Percentiles rank a stretch among this genome's conserved stretches.
These are phyloP conservation scores for Tolypocladium capitatum DNA, from an alignment of 2,329 filamentous ascomycete species.

Conservation along the genomic window DNA sequence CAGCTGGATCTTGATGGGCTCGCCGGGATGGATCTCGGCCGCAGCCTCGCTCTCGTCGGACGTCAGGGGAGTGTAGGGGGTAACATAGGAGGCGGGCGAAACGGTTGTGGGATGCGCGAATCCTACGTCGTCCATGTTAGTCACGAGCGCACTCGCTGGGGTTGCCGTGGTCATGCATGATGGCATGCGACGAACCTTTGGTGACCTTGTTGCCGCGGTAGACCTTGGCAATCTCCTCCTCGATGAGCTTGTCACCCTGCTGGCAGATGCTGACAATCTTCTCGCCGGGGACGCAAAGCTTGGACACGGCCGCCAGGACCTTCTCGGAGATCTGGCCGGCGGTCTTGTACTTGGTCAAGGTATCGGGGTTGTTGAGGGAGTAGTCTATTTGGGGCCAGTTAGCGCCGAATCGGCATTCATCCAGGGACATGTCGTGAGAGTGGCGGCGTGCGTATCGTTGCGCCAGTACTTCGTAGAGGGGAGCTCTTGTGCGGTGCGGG, in stretches of 20 bases:
- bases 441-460: constrained; percentile 4
- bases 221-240: constrained; percentile 87
- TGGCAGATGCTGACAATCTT: constrained; percentile 93
- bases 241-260: constrained; percentile 87
- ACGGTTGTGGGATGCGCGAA: constrained; percentile 91
- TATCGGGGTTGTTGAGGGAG: constrained; percentile 81
- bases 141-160: background rate
- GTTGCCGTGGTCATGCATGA: background rate
- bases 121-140: constrained; percentile 33
- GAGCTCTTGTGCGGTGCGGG: background rate
- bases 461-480: background rate
- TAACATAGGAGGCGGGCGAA: constrained; percentile 87
- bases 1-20: constrained; percentile 95
- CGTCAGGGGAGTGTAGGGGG: constrained; percentile 85
- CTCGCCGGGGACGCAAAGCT: constrained; percentile 65
- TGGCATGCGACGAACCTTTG: constrained; percentile 53
- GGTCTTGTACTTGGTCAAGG: constrained; percentile 97
- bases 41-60: constrained; percentile 77
- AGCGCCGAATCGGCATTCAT: background rate
- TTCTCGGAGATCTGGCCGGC: constrained; percentile 91
- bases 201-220: constrained; percentile 96
- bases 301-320: constrained; percentile 73
- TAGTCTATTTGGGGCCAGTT: constrained; percentile 46
- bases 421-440: background rate
- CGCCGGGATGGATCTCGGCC: constrained; percentile 65